Conservation (phyloP, 305 asterid genomes). For the Fraxinus floribunda region DNA sequence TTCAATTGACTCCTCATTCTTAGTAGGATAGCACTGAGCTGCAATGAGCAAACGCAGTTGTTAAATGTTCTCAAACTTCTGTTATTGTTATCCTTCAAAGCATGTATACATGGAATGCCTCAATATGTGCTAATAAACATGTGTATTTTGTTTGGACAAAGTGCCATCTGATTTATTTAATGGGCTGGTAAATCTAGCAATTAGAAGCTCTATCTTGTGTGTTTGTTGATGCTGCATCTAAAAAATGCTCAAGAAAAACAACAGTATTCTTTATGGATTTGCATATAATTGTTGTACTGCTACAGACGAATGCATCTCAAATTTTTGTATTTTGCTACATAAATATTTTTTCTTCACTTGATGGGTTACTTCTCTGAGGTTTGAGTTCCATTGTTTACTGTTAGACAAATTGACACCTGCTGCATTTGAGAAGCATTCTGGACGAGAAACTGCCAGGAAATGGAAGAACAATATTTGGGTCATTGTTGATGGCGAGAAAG, state of each 20-base stretch:
- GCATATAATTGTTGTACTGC: not conserved
- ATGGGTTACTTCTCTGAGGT: constrained; percentile 4
- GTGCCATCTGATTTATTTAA: not conserved
- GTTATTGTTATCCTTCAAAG: not conserved
- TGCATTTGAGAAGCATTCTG: constrained; percentile 58
- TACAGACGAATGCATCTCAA: not conserved
- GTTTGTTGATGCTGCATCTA: not conserved
- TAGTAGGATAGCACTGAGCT: not conserved
- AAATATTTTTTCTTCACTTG: not conserved
- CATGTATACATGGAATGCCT: not conserved
- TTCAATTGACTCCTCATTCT: not conserved
- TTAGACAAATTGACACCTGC: constrained; percentile 50
- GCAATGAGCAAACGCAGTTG: not conserved
- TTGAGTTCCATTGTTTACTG: constrained; percentile 8
- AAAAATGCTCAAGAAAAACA: not conserved
- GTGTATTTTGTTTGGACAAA: not conserved
- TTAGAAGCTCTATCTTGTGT: not conserved
- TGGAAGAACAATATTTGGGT: constrained; percentile 58
- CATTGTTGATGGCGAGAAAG: constrained; percentile 45
- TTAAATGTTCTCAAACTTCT: not conserved
- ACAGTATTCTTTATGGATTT: not conserved
- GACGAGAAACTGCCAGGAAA: constrained; percentile 52
- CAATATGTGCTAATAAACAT: not conserved
- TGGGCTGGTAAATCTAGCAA: not conserved
- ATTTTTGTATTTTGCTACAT: not conserved